Conservation (phyloP, 768 basidiomycete species). For the Leccinum boreale region DNA sequence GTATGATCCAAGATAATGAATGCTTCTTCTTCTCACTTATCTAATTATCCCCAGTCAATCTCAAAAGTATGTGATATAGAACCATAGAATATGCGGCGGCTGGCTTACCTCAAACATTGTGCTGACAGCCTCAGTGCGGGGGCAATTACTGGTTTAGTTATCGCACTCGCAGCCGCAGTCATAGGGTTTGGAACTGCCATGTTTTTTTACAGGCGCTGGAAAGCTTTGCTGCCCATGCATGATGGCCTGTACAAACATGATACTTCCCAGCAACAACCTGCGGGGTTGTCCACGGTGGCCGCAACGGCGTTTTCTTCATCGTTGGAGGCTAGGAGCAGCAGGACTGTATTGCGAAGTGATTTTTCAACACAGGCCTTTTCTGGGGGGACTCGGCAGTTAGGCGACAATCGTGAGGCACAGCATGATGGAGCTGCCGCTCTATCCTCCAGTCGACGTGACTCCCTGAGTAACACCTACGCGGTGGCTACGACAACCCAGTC, state of each 20-base stretch:
- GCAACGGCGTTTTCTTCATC: slow-evolving; percentile 22
- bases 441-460: slow-evolving; percentile 8
- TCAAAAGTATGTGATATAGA: slow-evolving; percentile 12
- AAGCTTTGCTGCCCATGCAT: slow-evolving; percentile 15
- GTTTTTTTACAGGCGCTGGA: slow-evolving; percentile 31
- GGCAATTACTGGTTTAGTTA: slow-evolving; percentile 21
- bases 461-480: slow-evolving; percentile 7
- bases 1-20: neutral
- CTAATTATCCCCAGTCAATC: neutral
- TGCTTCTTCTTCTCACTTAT: neutral
- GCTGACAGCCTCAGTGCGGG: slow-evolving; percentile 19
- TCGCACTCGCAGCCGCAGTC: slow-evolving; percentile 14
- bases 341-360: slow-evolving; percentile 9
- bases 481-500: neutral
- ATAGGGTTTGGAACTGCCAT: slow-evolving; percentile 12
- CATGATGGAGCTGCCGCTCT: neutral
- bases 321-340: slow-evolving; percentile 14
- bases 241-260: slow-evolving; percentile 10
- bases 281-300: neutral
- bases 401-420: neutral
- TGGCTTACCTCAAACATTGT: neutral
- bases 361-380: neutral
- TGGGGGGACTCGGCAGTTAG: slow-evolving; percentile 7
- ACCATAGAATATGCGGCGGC: neutral
- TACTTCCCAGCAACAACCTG: slow-evolving; percentile 9